phyloP scores from a whole-genome alignment of 1,284 basidiomycete species.

The Macrocystidia cucumis region DNA sequence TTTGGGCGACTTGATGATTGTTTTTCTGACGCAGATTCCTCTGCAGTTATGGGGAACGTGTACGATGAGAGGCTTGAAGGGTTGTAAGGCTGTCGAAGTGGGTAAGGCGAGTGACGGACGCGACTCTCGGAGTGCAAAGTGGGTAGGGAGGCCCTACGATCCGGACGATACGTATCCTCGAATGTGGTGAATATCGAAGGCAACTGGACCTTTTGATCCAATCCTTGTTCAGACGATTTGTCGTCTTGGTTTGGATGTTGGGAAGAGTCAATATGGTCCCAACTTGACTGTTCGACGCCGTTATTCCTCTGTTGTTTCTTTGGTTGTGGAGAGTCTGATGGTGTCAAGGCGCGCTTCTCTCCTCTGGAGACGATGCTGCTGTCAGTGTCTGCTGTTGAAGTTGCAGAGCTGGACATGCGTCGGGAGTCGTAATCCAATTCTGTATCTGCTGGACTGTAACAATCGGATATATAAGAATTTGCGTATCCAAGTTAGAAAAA shows the following conservation, averaged over 20 bases:
- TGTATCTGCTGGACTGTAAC: constrained; percentile 30
- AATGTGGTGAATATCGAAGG: constrained; percentile 67
- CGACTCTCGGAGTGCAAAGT: constrained; percentile 44
- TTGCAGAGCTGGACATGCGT: constrained; percentile 56
- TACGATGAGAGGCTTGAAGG: constrained; percentile 46
- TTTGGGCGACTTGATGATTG: constrained; percentile 34
- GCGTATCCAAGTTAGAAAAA: constrained; percentile 7
- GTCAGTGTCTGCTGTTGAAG: constrained; percentile 56
- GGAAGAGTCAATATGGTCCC: too few relatives aligned
- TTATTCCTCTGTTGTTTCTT: constrained; percentile 36
- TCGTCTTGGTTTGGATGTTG: too few relatives aligned
- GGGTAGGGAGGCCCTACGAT: constrained; percentile 60
- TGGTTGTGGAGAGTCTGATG: constrained; percentile 43
- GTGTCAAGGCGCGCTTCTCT: constrained; percentile 50
- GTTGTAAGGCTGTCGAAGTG: constrained; percentile 33
- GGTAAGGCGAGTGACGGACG: constrained; percentile 42
- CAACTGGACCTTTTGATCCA: constrained; percentile 55
- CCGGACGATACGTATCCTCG: constrained; percentile 50
- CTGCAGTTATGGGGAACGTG: constrained; percentile 47
- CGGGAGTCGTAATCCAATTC: constrained; percentile 44
- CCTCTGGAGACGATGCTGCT: constrained; percentile 46
- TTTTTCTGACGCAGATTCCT: constrained; percentile 20
- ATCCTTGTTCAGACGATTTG: constrained; percentile 19
- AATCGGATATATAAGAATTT: constrained; percentile 8
- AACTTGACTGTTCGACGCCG: constrained; percentile 22